Percentiles rank a stretch among this genome's conserved stretches.
Conservation (phyloP, 768 basidiomycete genomes). For the Collybia mongolica region DNA sequence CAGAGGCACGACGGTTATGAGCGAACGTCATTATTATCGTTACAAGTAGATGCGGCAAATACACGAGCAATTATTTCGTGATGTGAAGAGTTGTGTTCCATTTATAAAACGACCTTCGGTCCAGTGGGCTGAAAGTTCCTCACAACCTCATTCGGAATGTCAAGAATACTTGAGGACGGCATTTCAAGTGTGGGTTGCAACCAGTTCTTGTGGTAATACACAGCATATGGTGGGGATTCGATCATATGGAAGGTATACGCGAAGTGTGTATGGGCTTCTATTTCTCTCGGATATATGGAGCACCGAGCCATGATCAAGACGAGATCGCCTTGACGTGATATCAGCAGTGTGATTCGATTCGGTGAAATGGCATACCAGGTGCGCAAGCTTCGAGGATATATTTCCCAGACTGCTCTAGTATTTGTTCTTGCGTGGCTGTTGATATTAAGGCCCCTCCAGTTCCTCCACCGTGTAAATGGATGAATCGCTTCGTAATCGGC, state of each 20-base stretch:
- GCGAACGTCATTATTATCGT: too few species aligned
- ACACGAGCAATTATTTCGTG: too few species aligned
- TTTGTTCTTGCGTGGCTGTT: slow-evolving; percentile 30
- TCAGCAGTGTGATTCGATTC: not conserved
- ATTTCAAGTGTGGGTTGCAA: slow-evolving; percentile 82
- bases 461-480: slow-evolving; percentile 71
- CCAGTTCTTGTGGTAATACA: slow-evolving; percentile 93
- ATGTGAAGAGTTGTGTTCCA: too few species aligned
- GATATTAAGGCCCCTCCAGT: slow-evolving; percentile 68
- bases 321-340: slow-evolving; percentile 61
- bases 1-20: too few species aligned
- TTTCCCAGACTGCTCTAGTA: slow-evolving; percentile 32
- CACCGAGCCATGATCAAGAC: slow-evolving; percentile 94
- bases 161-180: slow-evolving; percentile 73
- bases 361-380: slow-evolving; percentile 48
- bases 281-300: slow-evolving; percentile 93
- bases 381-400: slow-evolving; percentile 72
- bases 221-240: slow-evolving; percentile 66
- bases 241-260: slow-evolving; percentile 98
- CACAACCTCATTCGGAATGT: slow-evolving; percentile 7
- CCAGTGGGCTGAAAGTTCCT: not conserved
- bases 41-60: too few species aligned
- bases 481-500: slow-evolving; percentile 81
- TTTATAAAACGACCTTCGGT: too few species aligned
- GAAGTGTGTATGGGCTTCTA: slow-evolving; percentile 75